Conservation (phyloP, 2,329 filamentous ascomycete genomes). For the Phyllosticta citrichinensis region DNA sequence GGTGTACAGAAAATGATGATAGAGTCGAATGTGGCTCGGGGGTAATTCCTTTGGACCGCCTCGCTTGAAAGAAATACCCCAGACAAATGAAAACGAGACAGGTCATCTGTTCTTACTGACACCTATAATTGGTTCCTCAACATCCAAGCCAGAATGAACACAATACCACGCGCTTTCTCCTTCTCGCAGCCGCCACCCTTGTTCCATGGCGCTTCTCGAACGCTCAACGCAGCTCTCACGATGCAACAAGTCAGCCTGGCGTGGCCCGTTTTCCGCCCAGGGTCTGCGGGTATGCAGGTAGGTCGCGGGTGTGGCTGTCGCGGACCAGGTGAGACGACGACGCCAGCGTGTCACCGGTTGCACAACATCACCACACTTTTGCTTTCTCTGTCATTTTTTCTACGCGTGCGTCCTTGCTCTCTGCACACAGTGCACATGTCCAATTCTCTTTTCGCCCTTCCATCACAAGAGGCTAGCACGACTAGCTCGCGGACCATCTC, state of each 20-base stretch:
- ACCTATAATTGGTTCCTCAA: background rate
- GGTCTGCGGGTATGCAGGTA: background rate
- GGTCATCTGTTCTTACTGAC: background rate
- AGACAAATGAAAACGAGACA: background rate
- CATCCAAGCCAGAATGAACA: background rate
- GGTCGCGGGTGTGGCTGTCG: background rate
- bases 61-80: background rate
- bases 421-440: background rate
- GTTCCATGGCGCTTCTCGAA: no score
- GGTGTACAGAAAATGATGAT: slow-evolving; percentile 28
- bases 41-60: background rate
- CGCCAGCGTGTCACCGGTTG: background rate
- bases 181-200: background rate
- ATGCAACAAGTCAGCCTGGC: background rate
- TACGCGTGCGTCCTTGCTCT: background rate
- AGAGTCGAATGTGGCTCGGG: background rate
- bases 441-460: background rate
- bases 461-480: background rate
- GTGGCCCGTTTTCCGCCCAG: background rate
- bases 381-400: background rate
- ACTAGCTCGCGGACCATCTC: background rate
- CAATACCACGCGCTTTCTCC: background rate
- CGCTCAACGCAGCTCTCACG: no score
- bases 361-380: background rate
- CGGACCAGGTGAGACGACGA: background rate